A percentile compares a stretch with the other conserved stretches of the same genome.
phyloP scores from a whole-genome alignment of 495 filamentous ascomycete species.

The Annulohypoxylon moriforme region DNA sequence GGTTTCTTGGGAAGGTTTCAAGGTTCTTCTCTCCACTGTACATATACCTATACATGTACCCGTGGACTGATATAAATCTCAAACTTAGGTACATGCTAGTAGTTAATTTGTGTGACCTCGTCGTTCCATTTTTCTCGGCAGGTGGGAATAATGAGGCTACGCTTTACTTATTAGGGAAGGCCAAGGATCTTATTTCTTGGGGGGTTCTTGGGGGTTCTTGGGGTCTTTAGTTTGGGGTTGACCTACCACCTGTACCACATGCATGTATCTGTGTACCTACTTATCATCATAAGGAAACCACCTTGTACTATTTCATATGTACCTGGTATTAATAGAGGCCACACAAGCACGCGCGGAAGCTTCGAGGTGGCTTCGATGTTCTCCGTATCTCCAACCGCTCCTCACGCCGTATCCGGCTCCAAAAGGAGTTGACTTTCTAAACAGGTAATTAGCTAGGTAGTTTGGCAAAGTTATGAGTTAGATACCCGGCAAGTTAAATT shows the following conservation, averaged over 20 bases:
- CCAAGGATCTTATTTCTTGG: conserved; percentile 26
- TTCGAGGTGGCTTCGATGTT: background rate
- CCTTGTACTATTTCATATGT: too few species aligned
- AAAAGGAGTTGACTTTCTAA: background rate
- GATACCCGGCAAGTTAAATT: too few species aligned
- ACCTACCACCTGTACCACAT: too few species aligned
- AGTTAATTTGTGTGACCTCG: conserved; percentile 20
- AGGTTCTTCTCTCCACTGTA: background rate
- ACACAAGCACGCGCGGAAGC: too few species aligned
- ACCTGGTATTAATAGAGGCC: background rate
- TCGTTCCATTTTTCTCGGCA: conserved; percentile 36
- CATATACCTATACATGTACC: too few species aligned
- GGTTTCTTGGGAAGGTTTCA: background rate
- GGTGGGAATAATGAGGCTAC: conserved; percentile 37
- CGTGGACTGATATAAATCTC: too few species aligned
- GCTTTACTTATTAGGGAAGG: conserved; percentile 36
- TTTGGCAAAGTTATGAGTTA: too few species aligned
- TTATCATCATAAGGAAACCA: too few species aligned
- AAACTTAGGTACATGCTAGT: background rate
- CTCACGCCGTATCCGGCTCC: background rate
- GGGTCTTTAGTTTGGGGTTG: background rate
- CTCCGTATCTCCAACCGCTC: background rate
- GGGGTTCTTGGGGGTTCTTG: background rate
- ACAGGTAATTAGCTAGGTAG: too few species aligned
- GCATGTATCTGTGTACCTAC: background rate